Conservation (phyloP, 768 basidiomycete species). For the Suillus discolor region DNA sequence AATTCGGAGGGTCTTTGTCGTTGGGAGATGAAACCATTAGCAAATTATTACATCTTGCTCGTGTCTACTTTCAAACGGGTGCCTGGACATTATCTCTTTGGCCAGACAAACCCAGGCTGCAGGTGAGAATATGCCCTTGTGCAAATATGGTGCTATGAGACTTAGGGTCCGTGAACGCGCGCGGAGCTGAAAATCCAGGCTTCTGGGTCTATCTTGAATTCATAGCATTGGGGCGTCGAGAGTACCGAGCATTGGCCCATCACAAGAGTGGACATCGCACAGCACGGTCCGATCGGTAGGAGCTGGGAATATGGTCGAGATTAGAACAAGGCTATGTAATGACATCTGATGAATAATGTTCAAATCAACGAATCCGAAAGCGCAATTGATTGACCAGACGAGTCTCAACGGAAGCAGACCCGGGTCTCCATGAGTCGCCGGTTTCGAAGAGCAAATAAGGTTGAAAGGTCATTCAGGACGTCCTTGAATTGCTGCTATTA, state of each 20-base stretch:
- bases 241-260: not conserved
- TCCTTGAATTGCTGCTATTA: slow-evolving; percentile 25
- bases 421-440: slow-evolving; percentile 17
- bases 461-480: slow-evolving; percentile 18
- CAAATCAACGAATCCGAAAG: slow-evolving; percentile 12
- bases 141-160: slow-evolving; percentile 10
- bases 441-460: slow-evolving; percentile 19
- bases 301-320: slow-evolving; percentile 21
- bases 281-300: slow-evolving; percentile 14
- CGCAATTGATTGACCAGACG: slow-evolving; percentile 6
- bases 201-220: slow-evolving; percentile 1
- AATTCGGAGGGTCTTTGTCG: slow-evolving; percentile 1
- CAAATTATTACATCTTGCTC: slow-evolving; percentile 1
- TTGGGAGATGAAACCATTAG: slow-evolving; percentile 4
- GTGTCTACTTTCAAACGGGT: slow-evolving; percentile 2
- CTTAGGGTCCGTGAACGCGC: not conserved
- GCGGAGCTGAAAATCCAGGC: slow-evolving; percentile 2
- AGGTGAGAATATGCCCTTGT: not conserved
- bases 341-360: slow-evolving; percentile 16
- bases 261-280: slow-evolving; percentile 8
- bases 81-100: slow-evolving; percentile 3
- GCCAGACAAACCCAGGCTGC: not conserved
- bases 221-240: not conserved
- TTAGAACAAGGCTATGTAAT: slow-evolving; percentile 35
- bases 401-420: slow-evolving; percentile 7